Percentiles rank a stretch among this genome's conserved stretches.
Conservation (phyloP, 768 basidiomycete species). For the Mycena vulgaris region DNA sequence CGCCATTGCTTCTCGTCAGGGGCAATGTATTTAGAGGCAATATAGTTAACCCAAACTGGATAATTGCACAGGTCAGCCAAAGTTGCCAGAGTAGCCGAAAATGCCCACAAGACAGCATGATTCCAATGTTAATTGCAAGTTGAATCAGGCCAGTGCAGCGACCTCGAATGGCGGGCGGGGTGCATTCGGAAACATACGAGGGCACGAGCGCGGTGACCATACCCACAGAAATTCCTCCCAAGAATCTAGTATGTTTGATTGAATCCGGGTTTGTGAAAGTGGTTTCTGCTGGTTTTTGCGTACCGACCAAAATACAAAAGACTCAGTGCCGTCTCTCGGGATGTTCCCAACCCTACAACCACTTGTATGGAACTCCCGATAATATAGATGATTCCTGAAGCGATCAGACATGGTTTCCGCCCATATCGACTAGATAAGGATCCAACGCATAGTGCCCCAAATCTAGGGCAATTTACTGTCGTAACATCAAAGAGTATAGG, state of each 20-base stretch:
- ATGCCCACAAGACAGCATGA: constrained; percentile 55
- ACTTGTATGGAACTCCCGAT: constrained; percentile 65
- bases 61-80: not conserved
- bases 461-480: constrained; percentile 46
- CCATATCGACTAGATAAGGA: constrained; percentile 61
- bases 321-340: constrained; percentile 9
- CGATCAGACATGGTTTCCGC: constrained; percentile 60
- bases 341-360: constrained; percentile 56
- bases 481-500: not conserved
- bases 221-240: constrained; percentile 75
- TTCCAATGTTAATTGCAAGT: constrained; percentile 53
- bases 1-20: constrained; percentile 66
- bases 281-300: not conserved
- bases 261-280: not conserved
- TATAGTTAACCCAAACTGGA: constrained; percentile 66
- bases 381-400: constrained; percentile 62
- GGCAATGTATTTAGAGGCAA: constrained; percentile 53
- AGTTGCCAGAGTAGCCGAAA: not conserved
- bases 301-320: constrained; percentile 32
- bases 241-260: constrained; percentile 54
- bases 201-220: constrained; percentile 66
- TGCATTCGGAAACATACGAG: constrained; percentile 67
- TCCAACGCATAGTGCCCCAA: constrained; percentile 60
- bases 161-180: constrained; percentile 63
- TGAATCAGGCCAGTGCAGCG: constrained; percentile 65